phyloP scores from a whole-genome alignment of 176 grass and related monocot genomes.

The Bromus sterilis region DNA sequence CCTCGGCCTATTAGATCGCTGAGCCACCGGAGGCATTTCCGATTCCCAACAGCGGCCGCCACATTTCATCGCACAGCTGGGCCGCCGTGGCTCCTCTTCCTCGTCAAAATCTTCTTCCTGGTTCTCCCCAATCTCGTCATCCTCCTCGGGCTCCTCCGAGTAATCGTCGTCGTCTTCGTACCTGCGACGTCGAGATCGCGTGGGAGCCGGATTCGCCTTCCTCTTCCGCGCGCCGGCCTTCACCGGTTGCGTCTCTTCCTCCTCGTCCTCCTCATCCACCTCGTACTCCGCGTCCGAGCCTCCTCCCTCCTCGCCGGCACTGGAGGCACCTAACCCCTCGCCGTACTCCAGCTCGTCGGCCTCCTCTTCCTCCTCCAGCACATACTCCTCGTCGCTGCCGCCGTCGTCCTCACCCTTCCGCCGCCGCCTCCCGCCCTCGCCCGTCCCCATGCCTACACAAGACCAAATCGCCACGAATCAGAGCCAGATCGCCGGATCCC shows the following conservation, averaged over 20 bases:
- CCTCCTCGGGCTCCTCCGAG: conserved; percentile 28
- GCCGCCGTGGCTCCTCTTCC: conserved; percentile 17
- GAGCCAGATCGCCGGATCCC: conserved; percentile 31
- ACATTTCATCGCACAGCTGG: not conserved
- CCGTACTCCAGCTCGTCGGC: conserved; percentile 21
- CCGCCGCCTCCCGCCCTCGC: conserved; percentile 26
- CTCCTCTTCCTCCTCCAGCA: conserved; percentile 41
- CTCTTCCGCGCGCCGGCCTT: too few relatives aligned
- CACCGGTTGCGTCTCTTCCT: conserved; percentile 13
- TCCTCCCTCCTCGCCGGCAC: conserved; percentile 23
- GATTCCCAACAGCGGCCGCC: not conserved
- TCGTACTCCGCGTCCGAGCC: conserved; percentile 25
- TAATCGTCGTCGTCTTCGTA: conserved; percentile 43
- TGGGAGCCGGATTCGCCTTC: conserved; percentile 3
- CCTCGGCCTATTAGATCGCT: conserved; percentile 26
- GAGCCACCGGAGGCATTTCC: not conserved
- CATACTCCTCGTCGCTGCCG: conserved; percentile 45
- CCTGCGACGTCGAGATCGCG: conserved; percentile 23
- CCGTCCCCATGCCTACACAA: conserved; percentile 42
- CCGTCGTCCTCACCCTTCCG: conserved; percentile 30
- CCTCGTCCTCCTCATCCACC: conserved; percentile 34
- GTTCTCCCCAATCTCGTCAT: not conserved
- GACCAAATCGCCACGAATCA: conserved; percentile 17
- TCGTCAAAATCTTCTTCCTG: conserved; percentile 5
- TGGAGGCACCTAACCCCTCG: not conserved